phyloP scores from a whole-genome alignment of 495 filamentous ascomycete genomes.

The Daldinia caldariorum region DNA sequence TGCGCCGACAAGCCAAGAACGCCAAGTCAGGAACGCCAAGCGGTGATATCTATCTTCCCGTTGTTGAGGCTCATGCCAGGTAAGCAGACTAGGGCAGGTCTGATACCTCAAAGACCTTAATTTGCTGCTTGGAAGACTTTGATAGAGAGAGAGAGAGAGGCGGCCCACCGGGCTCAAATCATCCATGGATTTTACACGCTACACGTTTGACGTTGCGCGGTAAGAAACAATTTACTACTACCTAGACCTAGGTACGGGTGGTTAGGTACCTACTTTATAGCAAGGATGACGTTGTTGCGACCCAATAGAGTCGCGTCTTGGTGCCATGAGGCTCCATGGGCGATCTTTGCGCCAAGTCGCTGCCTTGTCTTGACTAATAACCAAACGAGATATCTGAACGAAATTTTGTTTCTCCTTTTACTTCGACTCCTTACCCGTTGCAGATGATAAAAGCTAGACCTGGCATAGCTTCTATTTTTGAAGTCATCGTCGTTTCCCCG shows the following conservation, averaged over 20 bases:
- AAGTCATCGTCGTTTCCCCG: slow-evolving; percentile 21
- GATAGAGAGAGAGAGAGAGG: no score
- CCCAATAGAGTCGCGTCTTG: slow-evolving; percentile 25
- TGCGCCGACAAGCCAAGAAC: slow-evolving; percentile 32
- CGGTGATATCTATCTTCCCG: slow-evolving; percentile 27
- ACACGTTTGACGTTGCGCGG: slow-evolving; percentile 42
- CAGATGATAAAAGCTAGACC: slow-evolving; percentile 7
- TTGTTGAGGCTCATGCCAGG: slow-evolving; percentile 43
- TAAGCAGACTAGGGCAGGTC: slow-evolving; percentile 17
- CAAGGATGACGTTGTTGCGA: slow-evolving; percentile 14
- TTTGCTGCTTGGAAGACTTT: slow-evolving; percentile 8
- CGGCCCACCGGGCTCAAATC: slow-evolving; percentile 44
- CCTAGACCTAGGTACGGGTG: no score
- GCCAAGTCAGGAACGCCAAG: slow-evolving; percentile 37
- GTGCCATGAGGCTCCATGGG: slow-evolving; percentile 38
- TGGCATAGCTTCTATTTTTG: slow-evolving; percentile 38
- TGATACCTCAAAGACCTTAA: slow-evolving; percentile 19
- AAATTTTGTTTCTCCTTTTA: slow-evolving; percentile 26
- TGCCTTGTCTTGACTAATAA: slow-evolving; percentile 22
- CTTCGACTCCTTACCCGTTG: slow-evolving; percentile 19
- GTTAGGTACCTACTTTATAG: no score
- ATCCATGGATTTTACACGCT: no score
- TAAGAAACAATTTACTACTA: slow-evolving; percentile 13
- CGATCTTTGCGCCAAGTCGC: slow-evolving; percentile 41
- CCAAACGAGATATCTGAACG: slow-evolving; percentile 24